A percentile compares a stretch with the other conserved stretches of the same genome.
phyloP scores from a whole-genome alignment of 768 basidiomycete species.

The Suillus tomentosus region DNA sequence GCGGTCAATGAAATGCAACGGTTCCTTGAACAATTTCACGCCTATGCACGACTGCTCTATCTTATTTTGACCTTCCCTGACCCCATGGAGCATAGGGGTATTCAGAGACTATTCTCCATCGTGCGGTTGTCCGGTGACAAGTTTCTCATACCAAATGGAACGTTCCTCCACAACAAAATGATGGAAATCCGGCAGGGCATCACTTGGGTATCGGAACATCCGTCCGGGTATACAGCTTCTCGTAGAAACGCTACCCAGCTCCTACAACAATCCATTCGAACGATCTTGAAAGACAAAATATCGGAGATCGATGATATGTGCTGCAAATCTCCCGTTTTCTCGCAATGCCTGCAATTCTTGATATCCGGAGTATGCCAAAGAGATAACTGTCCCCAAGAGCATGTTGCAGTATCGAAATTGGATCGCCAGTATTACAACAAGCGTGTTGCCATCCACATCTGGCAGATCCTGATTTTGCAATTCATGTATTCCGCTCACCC shows the following conservation, averaged over 20 bases:
- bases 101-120: conserved; percentile 41
- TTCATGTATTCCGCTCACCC: conserved; percentile 24
- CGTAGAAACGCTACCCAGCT: conserved; percentile 22
- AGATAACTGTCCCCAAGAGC: conserved; percentile 38
- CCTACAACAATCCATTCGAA: conserved; percentile 28
- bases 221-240: conserved; percentile 14
- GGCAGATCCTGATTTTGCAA: conserved; percentile 51
- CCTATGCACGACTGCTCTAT: conserved; percentile 38
- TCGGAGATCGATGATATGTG: conserved; percentile 36
- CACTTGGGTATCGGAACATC: not conserved
- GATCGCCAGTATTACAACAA: conserved; percentile 39
- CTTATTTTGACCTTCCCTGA: conserved; percentile 30
- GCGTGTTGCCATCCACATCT: conserved; percentile 48
- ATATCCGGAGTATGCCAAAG: conserved; percentile 36
- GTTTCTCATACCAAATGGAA: not conserved
- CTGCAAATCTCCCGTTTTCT: conserved; percentile 32
- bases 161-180: not conserved
- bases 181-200: not conserved
- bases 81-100: conserved; percentile 21
- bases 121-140: conserved; percentile 27
- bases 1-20: conserved; percentile 28
- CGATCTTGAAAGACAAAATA: conserved; percentile 32
- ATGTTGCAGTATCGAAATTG: conserved; percentile 30
- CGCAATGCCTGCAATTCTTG: conserved; percentile 41
- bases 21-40: conserved; percentile 36